phyloP scores from a whole-genome alignment of 495 filamentous ascomycete species.

The Aspergillus campestris region DNA sequence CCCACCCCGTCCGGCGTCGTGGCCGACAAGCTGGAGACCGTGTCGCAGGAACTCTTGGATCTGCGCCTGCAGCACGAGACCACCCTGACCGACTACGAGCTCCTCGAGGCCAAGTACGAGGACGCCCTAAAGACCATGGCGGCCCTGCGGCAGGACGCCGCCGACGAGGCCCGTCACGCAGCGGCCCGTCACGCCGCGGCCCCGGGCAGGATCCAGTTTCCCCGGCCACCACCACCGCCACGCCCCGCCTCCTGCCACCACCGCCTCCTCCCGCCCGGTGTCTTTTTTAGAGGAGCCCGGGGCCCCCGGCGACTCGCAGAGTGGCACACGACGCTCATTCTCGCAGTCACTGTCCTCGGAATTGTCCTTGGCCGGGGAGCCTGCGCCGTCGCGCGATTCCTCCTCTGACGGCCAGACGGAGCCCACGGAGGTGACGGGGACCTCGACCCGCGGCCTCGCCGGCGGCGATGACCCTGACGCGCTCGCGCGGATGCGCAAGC shows the following conservation, averaged over 20 bases:
- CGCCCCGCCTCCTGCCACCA: too few relatives aligned
- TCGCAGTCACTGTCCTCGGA: slow-evolving; percentile 95
- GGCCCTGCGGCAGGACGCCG: slow-evolving; percentile 67
- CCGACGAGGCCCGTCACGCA: slow-evolving; percentile 73
- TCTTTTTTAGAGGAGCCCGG: slow-evolving; percentile 91
- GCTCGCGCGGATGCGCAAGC: slow-evolving; percentile 57
- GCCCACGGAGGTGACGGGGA: slow-evolving; percentile 4
- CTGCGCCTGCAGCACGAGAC: slow-evolving; percentile 83
- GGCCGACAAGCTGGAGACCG: slow-evolving; percentile 83
- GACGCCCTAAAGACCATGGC: slow-evolving; percentile 74
- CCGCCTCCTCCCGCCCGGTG: slow-evolving; percentile 48
- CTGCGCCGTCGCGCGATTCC: slow-evolving; percentile 55
- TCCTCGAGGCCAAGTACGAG: slow-evolving; percentile 83
- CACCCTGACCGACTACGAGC: slow-evolving; percentile 70
- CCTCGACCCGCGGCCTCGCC: too few relatives aligned
- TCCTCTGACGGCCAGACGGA: slow-evolving; percentile 47
- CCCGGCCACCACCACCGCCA: slow-evolving; percentile 34
- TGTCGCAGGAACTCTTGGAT: slow-evolving; percentile 88
- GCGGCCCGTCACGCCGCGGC: slow-evolving; percentile 51
- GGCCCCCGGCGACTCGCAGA: slow-evolving; percentile 60
- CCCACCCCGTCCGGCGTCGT: slow-evolving; percentile 80
- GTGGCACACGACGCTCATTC: slow-evolving; percentile 73
- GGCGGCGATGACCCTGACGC: slow-evolving; percentile 40
- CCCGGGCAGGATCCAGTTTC: slow-evolving; percentile 43
- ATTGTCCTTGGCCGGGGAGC: slow-evolving; percentile 86